Evolutionary conservation across 768 basidiomycete genomes (phyloP).

Genomic region (Termitomyces sp.): DNA sequence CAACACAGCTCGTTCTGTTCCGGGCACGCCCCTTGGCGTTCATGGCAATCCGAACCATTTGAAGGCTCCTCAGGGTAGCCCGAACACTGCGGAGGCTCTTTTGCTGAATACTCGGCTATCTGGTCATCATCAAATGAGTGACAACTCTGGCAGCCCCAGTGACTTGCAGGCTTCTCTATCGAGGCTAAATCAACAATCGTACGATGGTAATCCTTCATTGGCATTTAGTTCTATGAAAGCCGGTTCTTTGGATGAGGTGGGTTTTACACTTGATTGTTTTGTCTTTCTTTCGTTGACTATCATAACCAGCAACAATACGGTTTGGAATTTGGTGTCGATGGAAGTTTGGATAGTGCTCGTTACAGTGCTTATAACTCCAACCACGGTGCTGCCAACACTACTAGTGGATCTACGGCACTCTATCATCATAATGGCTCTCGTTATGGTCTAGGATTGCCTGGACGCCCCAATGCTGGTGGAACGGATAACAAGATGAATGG

Average conservation of each 20-base stretch:
- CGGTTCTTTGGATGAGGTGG: conserved; percentile 54
- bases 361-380: conserved; percentile 50
- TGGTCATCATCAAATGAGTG: conserved; percentile 44
- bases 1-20: conserved; percentile 70
- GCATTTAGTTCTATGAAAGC: conserved; percentile 49
- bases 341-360: conserved; percentile 43
- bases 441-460: conserved; percentile 63
- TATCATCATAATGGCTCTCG: conserved; percentile 77
- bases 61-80: conserved; percentile 68
- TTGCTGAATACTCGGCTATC: conserved; percentile 58
- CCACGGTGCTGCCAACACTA: conserved; percentile 23
- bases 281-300: conserved; percentile 9
- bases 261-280: conserved; percentile 8
- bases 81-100: conserved; percentile 57
- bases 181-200: conserved; percentile 54
- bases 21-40: conserved; percentile 71
- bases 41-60: conserved; percentile 43
- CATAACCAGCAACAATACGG: conserved; percentile 40
- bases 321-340: conserved; percentile 44
- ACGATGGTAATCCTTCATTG: conserved; percentile 48
- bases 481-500: conserved; percentile 82
- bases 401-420: conserved; percentile 65
- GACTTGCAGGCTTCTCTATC: conserved; percentile 75
- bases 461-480: conserved; percentile 42
- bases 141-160: conserved; percentile 40